Percentiles rank a stretch among this genome's conserved stretches.
Conservation (phyloP, 208 protist species). For the Crithidia mellificae region DNA sequence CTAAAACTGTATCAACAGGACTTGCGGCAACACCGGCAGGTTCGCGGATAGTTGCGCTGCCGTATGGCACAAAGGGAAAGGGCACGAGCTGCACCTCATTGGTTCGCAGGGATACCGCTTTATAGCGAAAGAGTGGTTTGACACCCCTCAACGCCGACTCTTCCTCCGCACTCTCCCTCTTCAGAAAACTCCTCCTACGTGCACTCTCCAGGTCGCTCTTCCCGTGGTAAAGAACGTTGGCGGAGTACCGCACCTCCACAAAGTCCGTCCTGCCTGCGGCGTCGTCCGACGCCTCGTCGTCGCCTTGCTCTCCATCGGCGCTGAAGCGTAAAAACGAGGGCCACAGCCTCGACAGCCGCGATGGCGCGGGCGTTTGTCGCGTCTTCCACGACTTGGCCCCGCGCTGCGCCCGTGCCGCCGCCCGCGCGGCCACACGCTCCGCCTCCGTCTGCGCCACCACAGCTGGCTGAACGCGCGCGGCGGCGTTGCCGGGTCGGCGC, state of each 20-base stretch:
- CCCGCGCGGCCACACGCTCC: slow-evolving; percentile 20
- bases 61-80: slow-evolving; percentile 17
- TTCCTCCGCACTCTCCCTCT: too few species aligned
- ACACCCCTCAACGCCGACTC: too few species aligned
- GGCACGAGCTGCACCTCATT: slow-evolving; percentile 29
- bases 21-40: too few species aligned
- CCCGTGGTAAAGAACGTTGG: slow-evolving; percentile 2
- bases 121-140: background rate
- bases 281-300: too few species aligned
- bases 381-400: slow-evolving; percentile 19
- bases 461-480: slow-evolving; percentile 3
- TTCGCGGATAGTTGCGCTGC: background rate
- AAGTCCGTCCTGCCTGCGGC: too few species aligned
- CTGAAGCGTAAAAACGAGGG: background rate
- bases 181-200: background rate
- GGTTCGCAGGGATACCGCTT: slow-evolving; percentile 6
- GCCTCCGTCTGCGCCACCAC: slow-evolving; percentile 4
- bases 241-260: slow-evolving; percentile 17
- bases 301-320: background rate
- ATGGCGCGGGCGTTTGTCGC: background rate
- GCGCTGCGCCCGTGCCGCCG: slow-evolving; percentile 5
- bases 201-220: background rate
- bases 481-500: slow-evolving; percentile 18
- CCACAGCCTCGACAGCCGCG: background rate
- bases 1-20: too few species aligned